Percentiles rank a stretch among this genome's conserved stretches.
These are phyloP conservation scores for Lactifluus pinguis DNA, from an alignment of 768 basidiomycete species.

Conservation along the genomic window DNA sequence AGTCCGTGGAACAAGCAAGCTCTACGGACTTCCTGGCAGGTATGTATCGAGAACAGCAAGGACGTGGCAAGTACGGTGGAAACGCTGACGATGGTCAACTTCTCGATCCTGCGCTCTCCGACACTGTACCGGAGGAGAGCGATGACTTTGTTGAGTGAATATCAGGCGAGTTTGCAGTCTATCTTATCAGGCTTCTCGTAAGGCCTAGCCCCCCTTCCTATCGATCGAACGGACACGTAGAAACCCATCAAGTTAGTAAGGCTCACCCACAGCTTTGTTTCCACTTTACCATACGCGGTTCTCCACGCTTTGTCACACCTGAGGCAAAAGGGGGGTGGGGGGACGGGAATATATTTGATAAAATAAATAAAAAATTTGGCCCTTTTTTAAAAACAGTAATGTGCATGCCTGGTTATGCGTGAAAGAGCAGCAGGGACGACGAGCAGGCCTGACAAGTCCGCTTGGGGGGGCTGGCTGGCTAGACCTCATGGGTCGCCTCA, in stretches of 20 bases:
- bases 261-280: background rate
- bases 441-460: background rate
- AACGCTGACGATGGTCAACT: constrained; percentile 53
- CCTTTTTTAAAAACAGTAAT: background rate
- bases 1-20: constrained; percentile 61
- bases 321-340: background rate
- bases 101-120: constrained; percentile 40
- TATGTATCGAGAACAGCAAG: constrained; percentile 60
- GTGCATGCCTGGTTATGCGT: background rate
- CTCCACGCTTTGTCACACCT: background rate
- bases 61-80: constrained; percentile 26
- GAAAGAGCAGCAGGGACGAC: too few species aligned
- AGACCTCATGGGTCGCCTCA: background rate
- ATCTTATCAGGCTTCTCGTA: background rate
- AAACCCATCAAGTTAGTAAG: constrained; percentile 1
- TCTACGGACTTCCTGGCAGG: constrained; percentile 59
- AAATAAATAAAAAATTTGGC: background rate
- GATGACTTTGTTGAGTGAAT: constrained; percentile 3
- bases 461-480: background rate
- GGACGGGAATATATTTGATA: background rate
- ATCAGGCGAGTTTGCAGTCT: background rate
- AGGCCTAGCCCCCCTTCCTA: background rate
- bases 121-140: constrained; percentile 26
- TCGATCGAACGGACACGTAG: background rate
- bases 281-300: background rate